phyloP scores from a whole-genome alignment of 768 basidiomycete species.

The Kwoniella mangroviensis region DNA sequence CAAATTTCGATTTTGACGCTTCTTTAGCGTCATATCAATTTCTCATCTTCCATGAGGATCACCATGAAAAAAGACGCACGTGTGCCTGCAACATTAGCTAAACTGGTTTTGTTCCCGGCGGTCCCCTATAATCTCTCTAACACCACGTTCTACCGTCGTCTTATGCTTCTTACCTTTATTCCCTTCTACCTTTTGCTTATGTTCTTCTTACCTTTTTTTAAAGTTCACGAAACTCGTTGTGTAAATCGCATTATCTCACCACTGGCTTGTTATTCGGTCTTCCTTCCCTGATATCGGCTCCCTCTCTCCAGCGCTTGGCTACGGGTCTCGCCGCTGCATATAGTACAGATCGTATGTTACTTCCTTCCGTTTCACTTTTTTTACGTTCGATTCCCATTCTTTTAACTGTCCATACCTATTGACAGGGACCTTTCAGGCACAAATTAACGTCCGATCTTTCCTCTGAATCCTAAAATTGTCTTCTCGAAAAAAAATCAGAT shows the following conservation, averaged over 20 bases:
- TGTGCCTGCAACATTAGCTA: not conserved
- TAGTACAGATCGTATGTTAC: not conserved
- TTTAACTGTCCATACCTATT: not conserved
- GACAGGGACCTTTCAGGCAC: not conserved
- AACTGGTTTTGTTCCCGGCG: not conserved
- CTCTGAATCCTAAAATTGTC: not conserved
- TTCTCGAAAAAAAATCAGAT: not conserved
- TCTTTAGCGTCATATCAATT: not conserved
- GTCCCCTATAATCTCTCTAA: not conserved
- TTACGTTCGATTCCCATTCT: not conserved
- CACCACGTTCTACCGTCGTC: not conserved
- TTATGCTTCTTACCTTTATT: not conserved
- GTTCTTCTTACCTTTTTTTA: not conserved
- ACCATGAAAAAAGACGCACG: slow-evolving; percentile 1
- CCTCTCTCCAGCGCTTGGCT: not conserved
- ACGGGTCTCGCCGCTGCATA: not conserved
- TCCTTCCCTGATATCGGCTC: not conserved
- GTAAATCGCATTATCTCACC: not conserved
- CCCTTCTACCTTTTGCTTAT: not conserved
- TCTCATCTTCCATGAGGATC: not conserved
- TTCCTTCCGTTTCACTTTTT: not conserved
- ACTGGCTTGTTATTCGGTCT: not conserved
- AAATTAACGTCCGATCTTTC: not conserved
- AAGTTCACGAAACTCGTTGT: not conserved
- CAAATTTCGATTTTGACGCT: not conserved